These are phyloP conservation scores for Apiotrichum sp. DNA, from an alignment of 1,284 basidiomycete species.

Conservation along the genomic window DNA sequence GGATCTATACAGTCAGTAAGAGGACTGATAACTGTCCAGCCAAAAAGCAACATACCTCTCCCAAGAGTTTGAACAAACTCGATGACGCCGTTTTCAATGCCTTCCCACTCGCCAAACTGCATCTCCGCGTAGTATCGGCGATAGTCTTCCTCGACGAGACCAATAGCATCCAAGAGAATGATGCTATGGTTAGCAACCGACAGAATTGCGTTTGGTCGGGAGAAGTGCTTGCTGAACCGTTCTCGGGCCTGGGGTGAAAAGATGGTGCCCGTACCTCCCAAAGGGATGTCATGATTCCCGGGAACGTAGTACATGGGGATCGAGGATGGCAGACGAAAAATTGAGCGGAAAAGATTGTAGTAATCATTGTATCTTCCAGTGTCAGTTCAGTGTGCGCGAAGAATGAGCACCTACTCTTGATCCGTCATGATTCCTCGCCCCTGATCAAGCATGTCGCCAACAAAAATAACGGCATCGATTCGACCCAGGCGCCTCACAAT, in stretches of 20 bases:
- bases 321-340: conserved; percentile 52
- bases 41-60: conserved; percentile 45
- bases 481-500: conserved; percentile 54
- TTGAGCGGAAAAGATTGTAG: conserved; percentile 56
- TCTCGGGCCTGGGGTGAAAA: conserved; percentile 57
- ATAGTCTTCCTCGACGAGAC: conserved; percentile 70
- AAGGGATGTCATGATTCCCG: conserved; percentile 78
- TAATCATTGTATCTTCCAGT: conserved; percentile 57
- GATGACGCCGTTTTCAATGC: conserved; percentile 56
- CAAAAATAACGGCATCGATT: conserved; percentile 68
- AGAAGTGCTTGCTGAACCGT: conserved; percentile 57
- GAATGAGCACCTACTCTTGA: conserved; percentile 56
- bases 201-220: conserved; percentile 36
- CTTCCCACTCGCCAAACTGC: conserved; percentile 56
- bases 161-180: conserved; percentile 66
- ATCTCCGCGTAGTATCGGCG: conserved; percentile 54
- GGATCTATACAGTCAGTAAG: conserved; percentile 23
- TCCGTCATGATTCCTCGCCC: conserved; percentile 58
- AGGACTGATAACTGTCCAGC: neutral
- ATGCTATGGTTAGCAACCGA: conserved; percentile 63
- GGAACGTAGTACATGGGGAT: conserved; percentile 61
- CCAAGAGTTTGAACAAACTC: conserved; percentile 63
- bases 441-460: conserved; percentile 71
- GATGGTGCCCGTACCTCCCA: conserved; percentile 49
- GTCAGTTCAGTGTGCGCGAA: neutral